phyloP scores from a whole-genome alignment of 2,329 filamentous ascomycete species.

The Diaporthe australafricana region DNA sequence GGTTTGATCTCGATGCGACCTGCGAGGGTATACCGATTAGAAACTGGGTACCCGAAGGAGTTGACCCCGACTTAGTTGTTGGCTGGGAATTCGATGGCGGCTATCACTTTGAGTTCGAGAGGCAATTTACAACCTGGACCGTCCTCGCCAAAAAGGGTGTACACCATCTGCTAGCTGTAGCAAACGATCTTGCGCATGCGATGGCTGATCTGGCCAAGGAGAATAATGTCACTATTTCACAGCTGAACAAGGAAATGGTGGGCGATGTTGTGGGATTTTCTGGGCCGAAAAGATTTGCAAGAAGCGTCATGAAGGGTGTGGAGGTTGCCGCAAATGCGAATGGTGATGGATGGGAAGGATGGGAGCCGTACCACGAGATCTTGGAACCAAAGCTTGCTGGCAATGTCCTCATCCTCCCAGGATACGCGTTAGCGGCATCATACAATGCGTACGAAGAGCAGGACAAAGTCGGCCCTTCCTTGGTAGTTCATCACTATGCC shows the following conservation, averaged over 20 bases:
- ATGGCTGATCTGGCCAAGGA: not conserved
- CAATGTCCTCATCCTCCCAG: slow-evolving; percentile 11
- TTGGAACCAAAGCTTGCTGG: slow-evolving; percentile 7
- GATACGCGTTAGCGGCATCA: slow-evolving; percentile 16
- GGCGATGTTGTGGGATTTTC: slow-evolving; percentile 38
- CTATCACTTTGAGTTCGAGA: slow-evolving; percentile 35
- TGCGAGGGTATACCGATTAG: slow-evolving; percentile 48
- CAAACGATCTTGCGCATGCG: slow-evolving; percentile 35
- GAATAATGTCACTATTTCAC: slow-evolving; percentile 29
- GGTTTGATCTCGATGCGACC: slow-evolving; percentile 62
- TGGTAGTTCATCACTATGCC: slow-evolving; percentile 24
- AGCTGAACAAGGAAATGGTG: slow-evolving; percentile 34
- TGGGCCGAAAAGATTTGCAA: slow-evolving; percentile 37
- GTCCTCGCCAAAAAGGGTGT: slow-evolving; percentile 36
- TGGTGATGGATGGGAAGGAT: slow-evolving; percentile 10
- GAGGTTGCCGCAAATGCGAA: not conserved
- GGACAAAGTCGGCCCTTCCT: slow-evolving; percentile 17
- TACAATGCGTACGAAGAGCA: slow-evolving; percentile 38
- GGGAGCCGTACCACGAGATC: not conserved
- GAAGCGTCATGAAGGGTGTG: slow-evolving; percentile 30
- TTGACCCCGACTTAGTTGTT: slow-evolving; percentile 40
- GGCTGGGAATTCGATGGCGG: slow-evolving; percentile 45
- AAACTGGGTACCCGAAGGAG: slow-evolving; percentile 47
- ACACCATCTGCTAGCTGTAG: slow-evolving; percentile 33
- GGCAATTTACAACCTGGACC: slow-evolving; percentile 39